Conservation (phyloP, 306 rosid species). For the Acmispon strigosus region DNA sequence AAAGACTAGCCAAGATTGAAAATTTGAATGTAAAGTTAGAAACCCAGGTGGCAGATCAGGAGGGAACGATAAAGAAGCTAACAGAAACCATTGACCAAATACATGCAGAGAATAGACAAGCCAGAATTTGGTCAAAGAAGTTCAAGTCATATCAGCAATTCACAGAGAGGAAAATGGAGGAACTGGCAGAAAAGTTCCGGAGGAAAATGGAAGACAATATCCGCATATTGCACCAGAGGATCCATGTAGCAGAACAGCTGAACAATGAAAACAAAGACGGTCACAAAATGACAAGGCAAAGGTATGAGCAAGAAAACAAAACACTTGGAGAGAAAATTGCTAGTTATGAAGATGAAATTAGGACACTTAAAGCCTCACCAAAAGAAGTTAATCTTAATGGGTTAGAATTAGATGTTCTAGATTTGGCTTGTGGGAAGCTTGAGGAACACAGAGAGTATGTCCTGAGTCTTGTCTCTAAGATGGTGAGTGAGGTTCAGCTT, state of each 20-base stretch:
- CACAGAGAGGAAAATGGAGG: constrained; percentile 47
- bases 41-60: constrained; percentile 30
- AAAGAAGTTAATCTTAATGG: background rate
- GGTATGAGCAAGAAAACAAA: constrained; percentile 31
- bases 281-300: constrained; percentile 28
- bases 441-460: constrained; percentile 26
- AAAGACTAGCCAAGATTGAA: constrained; percentile 12
- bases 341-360: constrained; percentile 29
- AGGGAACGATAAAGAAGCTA: constrained; percentile 29
- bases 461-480: constrained; percentile 17
- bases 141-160: constrained; percentile 12
- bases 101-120: background rate
- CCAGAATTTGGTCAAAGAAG: constrained; percentile 2
- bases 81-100: constrained; percentile 18
- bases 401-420: background rate
- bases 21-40: constrained; percentile 6
- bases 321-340: constrained; percentile 31
- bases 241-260: constrained; percentile 52
- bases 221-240: constrained; percentile 41
- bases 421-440: constrained; percentile 16
- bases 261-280: constrained; percentile 45
- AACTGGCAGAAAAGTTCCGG: constrained; percentile 35
- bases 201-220: constrained; percentile 38
- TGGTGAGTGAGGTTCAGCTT: constrained; percentile 29
- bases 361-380: background rate